Evolutionary conservation across 1,139 yeast genomes (phyloP).

Genomic region (Yamadazyma buinensis): DNA sequence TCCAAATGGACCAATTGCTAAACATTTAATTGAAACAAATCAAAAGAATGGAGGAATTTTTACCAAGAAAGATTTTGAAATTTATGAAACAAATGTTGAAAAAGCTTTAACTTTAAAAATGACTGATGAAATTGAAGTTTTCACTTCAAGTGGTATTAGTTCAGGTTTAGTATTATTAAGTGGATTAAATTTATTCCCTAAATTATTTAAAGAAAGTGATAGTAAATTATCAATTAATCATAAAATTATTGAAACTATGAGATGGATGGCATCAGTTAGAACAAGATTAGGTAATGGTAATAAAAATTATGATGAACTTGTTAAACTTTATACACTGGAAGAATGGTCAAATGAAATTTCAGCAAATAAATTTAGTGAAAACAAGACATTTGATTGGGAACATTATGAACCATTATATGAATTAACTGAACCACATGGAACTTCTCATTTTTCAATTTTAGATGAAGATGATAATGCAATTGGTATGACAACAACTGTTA

Average conservation of each 20-base stretch:
- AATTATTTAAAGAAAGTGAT: slow-evolving; percentile 20
- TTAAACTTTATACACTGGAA: slow-evolving; percentile 24
- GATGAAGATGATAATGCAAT: slow-evolving; percentile 75
- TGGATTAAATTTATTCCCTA: slow-evolving; percentile 63
- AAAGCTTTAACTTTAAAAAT: slow-evolving; percentile 46
- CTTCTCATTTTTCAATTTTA: slow-evolving; percentile 78
- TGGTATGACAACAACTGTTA: slow-evolving; percentile 87
- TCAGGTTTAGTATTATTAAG: slow-evolving; percentile 80
- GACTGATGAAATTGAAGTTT: slow-evolving; percentile 47
- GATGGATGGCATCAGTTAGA: slow-evolving; percentile 87
- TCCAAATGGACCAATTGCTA: slow-evolving; percentile 71
- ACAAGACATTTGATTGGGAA: slow-evolving; percentile 61
- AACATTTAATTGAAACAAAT: slow-evolving; percentile 44
- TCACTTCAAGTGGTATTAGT: slow-evolving; percentile 73
- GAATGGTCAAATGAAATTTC: slow-evolving; percentile 58
- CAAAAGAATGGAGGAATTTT: slow-evolving; percentile 59
- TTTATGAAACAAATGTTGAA: slow-evolving; percentile 53
- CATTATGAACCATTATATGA: slow-evolving; percentile 79
- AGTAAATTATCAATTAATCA: slow-evolving; percentile 49
- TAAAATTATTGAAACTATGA: slow-evolving; percentile 78
- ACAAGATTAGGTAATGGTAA: slow-evolving; percentile 71
- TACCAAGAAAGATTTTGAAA: slow-evolving; percentile 56
- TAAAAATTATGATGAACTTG: slow-evolving; percentile 20
- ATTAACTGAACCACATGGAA: slow-evolving; percentile 76
- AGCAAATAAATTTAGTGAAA: slow-evolving; percentile 38